Percentiles rank a stretch among this genome's conserved stretches.
Conservation (phyloP, 164 flowering plant species). For the Saururus chinensis region DNA sequence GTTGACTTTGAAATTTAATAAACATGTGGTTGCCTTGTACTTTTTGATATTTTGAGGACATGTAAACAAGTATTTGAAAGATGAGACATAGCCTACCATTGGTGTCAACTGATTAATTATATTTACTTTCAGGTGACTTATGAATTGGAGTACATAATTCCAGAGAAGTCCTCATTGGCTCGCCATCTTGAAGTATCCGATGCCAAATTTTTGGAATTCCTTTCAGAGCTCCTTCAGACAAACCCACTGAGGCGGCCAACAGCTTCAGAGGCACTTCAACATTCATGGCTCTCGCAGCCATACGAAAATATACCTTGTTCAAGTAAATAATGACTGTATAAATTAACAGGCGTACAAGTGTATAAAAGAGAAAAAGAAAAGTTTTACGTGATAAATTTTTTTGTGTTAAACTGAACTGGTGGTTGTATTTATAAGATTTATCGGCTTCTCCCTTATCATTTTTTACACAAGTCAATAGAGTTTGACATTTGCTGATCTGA, state of each 20-base stretch:
- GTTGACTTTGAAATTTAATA: no score
- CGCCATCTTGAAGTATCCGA: constrained; percentile 47
- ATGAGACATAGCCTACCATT: no score
- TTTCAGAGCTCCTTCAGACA: constrained; percentile 49
- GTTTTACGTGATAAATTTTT: no score
- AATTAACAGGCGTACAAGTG: background rate
- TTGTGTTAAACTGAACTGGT: no score
- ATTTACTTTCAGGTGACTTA: constrained; percentile 42
- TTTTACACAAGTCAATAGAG: no score
- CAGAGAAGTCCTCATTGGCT: constrained; percentile 60
- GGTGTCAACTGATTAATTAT: no score
- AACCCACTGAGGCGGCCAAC: constrained; percentile 69
- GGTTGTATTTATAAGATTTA: no score
- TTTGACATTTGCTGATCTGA: no score
- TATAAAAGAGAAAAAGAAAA: background rate
- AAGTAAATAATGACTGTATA: background rate
- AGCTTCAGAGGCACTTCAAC: constrained; percentile 68
- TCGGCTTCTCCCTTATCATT: no score
- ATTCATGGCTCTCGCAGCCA: constrained; percentile 68
- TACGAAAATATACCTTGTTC: constrained; percentile 19
- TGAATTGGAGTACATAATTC: constrained; percentile 56
- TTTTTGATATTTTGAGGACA: no score
- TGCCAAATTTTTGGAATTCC: constrained; percentile 39
- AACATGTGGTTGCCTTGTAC: no score
- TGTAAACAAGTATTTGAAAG: background rate